Evolutionary conservation across 2,329 filamentous ascomycete genomes (phyloP), one percentile per base, ranked within the genome.

Genomic region (Penicillium sp.): DNA sequence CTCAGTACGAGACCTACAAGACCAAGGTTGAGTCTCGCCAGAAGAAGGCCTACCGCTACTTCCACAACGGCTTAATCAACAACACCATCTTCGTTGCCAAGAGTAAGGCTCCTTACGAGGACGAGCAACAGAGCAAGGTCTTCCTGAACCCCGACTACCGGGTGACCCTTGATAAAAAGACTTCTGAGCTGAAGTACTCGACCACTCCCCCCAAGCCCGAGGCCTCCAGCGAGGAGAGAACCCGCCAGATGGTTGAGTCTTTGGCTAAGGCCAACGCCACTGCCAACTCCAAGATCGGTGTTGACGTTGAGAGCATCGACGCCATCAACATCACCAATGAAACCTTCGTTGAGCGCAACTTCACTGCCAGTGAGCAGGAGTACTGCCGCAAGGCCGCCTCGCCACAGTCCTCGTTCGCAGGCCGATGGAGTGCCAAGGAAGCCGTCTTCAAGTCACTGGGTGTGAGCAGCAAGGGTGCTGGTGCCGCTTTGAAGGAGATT

Each of bases 11-110:
- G 58, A 81, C 86, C 56, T 99, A 99, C 84, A 89, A 88, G 73
- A 79, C 81, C 71, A 98, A 96, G 84, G 91, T 98, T 19, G 89
- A 91, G 70, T 88, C 91, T 39, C 87, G 95, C 63, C 96, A 99
- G 78, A 98, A 97, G 91, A 97, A 93, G 82, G 91, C 95, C 0
- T 99, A 99, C 84, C 87, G 95, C 63, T 98, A 91, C 86, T 96
- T 96, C 87, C 96, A 99, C 81, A 96, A 96, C 69, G 93, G 93
- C 62, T 84, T 99, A 75, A 93, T 98, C 84, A 97, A 96, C 84
- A 98, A 99, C 83, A 91, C 87, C 63, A 85, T 99, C 76, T 99
- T 99, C 78, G 92, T 96, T 61, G 93, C 96, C 75, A 99, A 99
- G 87, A 84, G 85, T 71, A 88, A 93, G 74, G 84, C 93, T 45